Conservation (phyloP, 2,329 filamentous ascomycete species). For the Aspergillus fijiensis region DNA sequence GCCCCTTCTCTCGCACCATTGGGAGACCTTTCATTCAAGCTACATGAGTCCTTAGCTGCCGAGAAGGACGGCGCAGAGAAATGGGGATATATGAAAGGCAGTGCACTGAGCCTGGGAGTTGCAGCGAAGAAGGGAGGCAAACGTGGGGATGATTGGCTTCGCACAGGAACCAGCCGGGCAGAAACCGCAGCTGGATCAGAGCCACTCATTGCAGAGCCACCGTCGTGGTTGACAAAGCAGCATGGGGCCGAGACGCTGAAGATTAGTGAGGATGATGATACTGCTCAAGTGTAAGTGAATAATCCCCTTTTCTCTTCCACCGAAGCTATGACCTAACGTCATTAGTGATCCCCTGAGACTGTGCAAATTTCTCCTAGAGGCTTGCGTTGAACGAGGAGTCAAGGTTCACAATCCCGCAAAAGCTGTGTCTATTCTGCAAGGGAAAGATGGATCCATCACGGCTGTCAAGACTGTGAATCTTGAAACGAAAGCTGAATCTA, state of each 20-base stretch:
- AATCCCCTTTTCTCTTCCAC: neutral
- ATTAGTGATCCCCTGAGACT: conserved; percentile 64
- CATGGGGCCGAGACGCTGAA: conserved; percentile 59
- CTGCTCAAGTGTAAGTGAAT: conserved; percentile 62
- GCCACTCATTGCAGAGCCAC: conserved; percentile 42
- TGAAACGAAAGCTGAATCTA: conserved; percentile 23
- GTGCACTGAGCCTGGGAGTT: conserved; percentile 56
- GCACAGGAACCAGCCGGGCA: conserved; percentile 62
- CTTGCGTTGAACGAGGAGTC: conserved; percentile 61
- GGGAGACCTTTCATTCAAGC: conserved; percentile 65
- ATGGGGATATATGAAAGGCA: conserved; percentile 62
- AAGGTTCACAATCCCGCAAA: conserved; percentile 64
- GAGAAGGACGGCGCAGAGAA: conserved; percentile 56
- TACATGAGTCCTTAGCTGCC: conserved; percentile 65
- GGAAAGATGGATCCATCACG: conserved; percentile 52
- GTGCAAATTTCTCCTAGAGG: conserved; percentile 63
- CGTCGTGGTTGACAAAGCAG: conserved; percentile 59
- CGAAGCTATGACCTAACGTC: neutral
- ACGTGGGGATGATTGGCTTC: conserved; percentile 64
- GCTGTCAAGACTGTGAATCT: conserved; percentile 53
- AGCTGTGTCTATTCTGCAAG: conserved; percentile 54
- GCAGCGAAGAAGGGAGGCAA: conserved; percentile 40
- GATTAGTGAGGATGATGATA: conserved; percentile 60
- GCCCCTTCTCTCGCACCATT: conserved; percentile 56
- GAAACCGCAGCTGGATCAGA: conserved; percentile 47